These are phyloP conservation scores for Acanthochlamys bracteata DNA, from an alignment of 106 monocot genomes.

Conservation along the genomic window DNA sequence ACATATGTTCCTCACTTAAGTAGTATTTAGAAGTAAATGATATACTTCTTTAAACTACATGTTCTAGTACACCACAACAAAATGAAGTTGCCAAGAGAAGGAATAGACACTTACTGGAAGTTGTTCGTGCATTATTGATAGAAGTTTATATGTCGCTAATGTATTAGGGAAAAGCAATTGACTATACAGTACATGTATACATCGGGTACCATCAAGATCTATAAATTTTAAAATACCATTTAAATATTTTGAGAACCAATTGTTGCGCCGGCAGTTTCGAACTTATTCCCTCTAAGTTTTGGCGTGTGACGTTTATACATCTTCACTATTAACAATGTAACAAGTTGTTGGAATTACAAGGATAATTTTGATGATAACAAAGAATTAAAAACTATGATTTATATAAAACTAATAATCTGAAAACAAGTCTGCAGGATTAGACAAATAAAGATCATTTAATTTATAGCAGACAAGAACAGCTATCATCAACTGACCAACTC, in stretches of 20 bases:
- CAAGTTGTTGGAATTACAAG: too few relatives aligned
- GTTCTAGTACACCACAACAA: neutral
- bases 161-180: constrained; percentile 1
- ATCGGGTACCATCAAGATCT: neutral
- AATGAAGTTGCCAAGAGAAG: neutral
- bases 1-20: neutral
- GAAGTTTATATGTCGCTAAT: neutral
- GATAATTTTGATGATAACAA: too few relatives aligned
- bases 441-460: too few relatives aligned
- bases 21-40: neutral
- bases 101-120: neutral
- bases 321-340: too few relatives aligned
- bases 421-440: too few relatives aligned
- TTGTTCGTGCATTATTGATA: neutral
- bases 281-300: neutral
- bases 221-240: neutral
- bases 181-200: neutral
- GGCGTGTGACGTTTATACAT: too few relatives aligned
- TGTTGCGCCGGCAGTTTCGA: neutral
- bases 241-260: neutral
- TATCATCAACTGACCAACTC: too few relatives aligned
- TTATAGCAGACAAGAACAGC: too few relatives aligned
- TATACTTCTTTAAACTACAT: neutral
- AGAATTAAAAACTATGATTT: too few relatives aligned
- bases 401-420: too few relatives aligned